These are phyloP conservation scores for Hymenochaete sp. DNA, from an alignment of 1,284 basidiomycete species.

Conservation along the genomic window DNA sequence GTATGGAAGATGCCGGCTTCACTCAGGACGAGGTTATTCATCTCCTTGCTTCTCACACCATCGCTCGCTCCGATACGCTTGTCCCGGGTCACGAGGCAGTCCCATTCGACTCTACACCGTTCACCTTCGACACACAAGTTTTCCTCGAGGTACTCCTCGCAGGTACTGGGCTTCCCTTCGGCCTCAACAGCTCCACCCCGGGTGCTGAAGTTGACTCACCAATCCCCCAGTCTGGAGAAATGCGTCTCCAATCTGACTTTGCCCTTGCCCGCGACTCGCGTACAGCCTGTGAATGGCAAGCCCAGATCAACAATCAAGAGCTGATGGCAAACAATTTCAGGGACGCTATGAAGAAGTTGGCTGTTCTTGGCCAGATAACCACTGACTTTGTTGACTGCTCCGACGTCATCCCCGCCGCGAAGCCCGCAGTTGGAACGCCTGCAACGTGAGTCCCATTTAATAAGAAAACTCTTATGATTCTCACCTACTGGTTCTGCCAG, in stretches of 20 bases:
- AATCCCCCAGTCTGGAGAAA: slow-evolving; percentile 11
- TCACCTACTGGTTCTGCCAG: not conserved
- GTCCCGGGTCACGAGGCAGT: slow-evolving; percentile 13
- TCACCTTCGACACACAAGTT: slow-evolving; percentile 21
- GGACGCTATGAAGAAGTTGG: slow-evolving; percentile 27
- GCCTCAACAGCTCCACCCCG: slow-evolving; percentile 12
- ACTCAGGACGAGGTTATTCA: slow-evolving; percentile 25
- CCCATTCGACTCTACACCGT: slow-evolving; percentile 21
- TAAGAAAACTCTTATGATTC: not conserved
- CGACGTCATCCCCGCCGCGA: slow-evolving; percentile 15
- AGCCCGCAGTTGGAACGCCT: slow-evolving; percentile 5
- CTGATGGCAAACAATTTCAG: slow-evolving; percentile 25
- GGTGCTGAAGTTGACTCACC: slow-evolving; percentile 16
- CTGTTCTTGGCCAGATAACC: slow-evolving; percentile 26
- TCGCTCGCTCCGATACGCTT: slow-evolving; percentile 19
- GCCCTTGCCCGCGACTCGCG: slow-evolving; percentile 18
- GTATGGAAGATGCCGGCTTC: slow-evolving; percentile 23
- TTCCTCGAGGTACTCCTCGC: slow-evolving; percentile 20
- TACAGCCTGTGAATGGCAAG: too few relatives aligned
- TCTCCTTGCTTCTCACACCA: slow-evolving; percentile 21
- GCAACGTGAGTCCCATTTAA: slow-evolving; percentile 3
- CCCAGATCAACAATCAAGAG: too few relatives aligned
- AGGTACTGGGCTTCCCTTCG: slow-evolving; percentile 18
- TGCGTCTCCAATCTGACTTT: slow-evolving; percentile 18
- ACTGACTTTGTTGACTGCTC: slow-evolving; percentile 18